Conservation (phyloP, 176 grass and related monocot genomes). For the Otatea glauca region DNA sequence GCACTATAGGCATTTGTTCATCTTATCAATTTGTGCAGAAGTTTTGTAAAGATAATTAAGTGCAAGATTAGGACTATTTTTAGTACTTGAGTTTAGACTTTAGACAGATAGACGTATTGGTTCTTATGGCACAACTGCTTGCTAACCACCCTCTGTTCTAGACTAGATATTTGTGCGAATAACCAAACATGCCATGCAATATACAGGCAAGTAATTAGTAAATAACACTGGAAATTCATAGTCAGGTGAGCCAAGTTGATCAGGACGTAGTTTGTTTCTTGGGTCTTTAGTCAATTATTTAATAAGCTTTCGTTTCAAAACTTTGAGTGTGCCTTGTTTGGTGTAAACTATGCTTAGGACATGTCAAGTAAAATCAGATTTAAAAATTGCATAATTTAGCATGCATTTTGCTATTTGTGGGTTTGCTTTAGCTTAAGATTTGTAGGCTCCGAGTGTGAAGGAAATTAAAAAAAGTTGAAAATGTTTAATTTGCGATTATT, state of each 20-base stretch:
- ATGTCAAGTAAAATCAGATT: neutral
- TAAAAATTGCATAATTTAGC: neutral
- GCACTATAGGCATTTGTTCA: neutral
- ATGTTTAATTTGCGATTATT: neutral
- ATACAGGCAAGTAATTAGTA: neutral
- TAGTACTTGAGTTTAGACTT: neutral
- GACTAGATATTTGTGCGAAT: neutral
- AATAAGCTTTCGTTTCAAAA: neutral
- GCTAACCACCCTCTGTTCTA: neutral
- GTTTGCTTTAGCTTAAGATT: neutral
- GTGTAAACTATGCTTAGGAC: neutral
- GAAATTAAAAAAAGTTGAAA: neutral
- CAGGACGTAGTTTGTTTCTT: neutral
- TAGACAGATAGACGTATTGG: neutral
- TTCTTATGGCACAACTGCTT: neutral
- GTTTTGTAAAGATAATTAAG: neutral
- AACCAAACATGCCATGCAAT: neutral
- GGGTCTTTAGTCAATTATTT: neutral
- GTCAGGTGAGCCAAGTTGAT: neutral
- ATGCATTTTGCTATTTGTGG: neutral
- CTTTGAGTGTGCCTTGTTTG: neutral
- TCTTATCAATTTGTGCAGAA: neutral
- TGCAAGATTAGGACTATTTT: neutral
- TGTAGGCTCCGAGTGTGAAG: neutral
- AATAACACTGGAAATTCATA: neutral